Evolutionary conservation across 1,284 basidiomycete species (phyloP).

Genomic region (Ceratobasidium sp.): DNA sequence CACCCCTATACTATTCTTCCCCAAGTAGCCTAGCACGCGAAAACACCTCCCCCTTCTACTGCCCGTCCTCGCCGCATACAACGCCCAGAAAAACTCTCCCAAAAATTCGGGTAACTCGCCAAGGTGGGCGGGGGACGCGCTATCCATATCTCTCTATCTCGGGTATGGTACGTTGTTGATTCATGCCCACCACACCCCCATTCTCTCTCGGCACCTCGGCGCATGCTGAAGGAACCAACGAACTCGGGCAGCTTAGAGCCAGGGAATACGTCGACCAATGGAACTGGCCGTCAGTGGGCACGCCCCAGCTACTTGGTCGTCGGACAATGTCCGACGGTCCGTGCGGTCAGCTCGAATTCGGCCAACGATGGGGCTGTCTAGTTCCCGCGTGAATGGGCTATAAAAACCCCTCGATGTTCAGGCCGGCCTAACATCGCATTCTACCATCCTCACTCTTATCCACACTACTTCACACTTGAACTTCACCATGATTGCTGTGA

Average conservation of each 20-base stretch:
- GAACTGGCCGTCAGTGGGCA: background rate
- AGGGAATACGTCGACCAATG: background rate
- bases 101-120: background rate
- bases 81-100: slow-evolving; percentile 20
- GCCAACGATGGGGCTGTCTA: slow-evolving; percentile 7
- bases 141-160: background rate
- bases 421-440: slow-evolving; percentile 19
- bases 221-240: background rate
- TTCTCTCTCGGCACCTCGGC: background rate
- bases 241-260: background rate
- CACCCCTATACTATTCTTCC: slow-evolving; percentile 8
- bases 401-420: slow-evolving; percentile 1
- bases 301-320: background rate
- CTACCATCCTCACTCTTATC: slow-evolving; percentile 2
- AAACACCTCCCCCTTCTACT: background rate
- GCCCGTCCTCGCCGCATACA: background rate
- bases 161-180: background rate
- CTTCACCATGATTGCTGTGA: slow-evolving; percentile 32
- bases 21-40: slow-evolving; percentile 11
- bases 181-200: background rate
- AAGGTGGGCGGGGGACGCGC: background rate
- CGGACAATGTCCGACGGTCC: slow-evolving; percentile 16
- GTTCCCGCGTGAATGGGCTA: background rate
- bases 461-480: slow-evolving; percentile 4
- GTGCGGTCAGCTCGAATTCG: background rate